Evolutionary conservation across 2,329 filamentous ascomycete genomes (phyloP).

Genomic region (Aspergillus sojae): DNA sequence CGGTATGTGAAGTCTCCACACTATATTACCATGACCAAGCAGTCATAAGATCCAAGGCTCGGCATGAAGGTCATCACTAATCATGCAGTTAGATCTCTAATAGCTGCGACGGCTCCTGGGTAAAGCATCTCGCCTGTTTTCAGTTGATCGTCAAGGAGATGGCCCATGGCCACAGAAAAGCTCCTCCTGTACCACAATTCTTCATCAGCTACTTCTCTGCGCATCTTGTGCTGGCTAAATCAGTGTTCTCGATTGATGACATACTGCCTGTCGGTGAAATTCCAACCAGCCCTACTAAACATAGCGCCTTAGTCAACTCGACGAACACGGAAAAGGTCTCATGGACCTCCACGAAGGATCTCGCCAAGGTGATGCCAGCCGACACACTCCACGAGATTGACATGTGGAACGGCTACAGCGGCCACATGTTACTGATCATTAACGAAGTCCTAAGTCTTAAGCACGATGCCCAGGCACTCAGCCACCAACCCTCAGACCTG

Average conservation of each 20-base stretch:
- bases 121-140: conserved; percentile 9
- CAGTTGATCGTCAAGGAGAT: conserved; percentile 7
- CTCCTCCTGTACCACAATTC: neutral
- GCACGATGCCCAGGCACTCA: neutral
- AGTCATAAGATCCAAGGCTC: neutral
- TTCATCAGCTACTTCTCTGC: neutral
- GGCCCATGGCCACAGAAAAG: neutral
- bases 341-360: neutral
- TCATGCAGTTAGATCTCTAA: neutral
- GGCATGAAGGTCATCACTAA: neutral
- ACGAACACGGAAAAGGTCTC: neutral
- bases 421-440: neutral
- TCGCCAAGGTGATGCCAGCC: neutral
- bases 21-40: neutral
- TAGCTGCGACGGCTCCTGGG: conserved; percentile 9
- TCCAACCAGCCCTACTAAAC: neutral
- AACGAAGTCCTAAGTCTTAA: neutral
- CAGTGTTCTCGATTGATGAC: neutral
- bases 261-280: neutral
- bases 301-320: neutral
- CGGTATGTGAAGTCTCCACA: neutral
- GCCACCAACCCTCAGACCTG: neutral
- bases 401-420: neutral
- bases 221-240: neutral
- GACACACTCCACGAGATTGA: neutral